Evolutionary conservation across 225 moss, liverwort and hornwort genomes (phyloP), one percentile per base, ranked within the genome.

Genomic region (Ulota crispa): DNA sequence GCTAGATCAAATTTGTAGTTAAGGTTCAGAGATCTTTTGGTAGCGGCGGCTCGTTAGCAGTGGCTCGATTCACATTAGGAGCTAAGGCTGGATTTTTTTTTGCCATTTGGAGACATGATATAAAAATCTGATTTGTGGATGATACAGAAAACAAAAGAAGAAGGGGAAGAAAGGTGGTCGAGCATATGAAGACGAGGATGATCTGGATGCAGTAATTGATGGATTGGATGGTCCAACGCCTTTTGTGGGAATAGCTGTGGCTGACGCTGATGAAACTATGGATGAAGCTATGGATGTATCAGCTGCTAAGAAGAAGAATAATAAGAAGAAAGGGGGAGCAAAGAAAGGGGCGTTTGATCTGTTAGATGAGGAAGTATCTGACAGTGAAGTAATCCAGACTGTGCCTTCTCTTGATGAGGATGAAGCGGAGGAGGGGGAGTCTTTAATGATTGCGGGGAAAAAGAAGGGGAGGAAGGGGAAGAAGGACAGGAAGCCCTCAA

Each of bases 151-250:
- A 70, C 93, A 83, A 61, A 90, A 86, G 70, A 95, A 95, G 88
- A 95, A 95, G 83, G 90, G 86, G 64, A 86, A 89, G 70, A 92
- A 92, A 60, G 87, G 83, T 81, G 86, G 87, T 78, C 78, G 94
- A 83, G 88, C 89, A 16, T 80, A 82, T 26, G 90, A 91, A 78
- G 95, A 91, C 72, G 93, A 95, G 57, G 93, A 93, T 55, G 91
- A 93, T 80, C 86, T 93, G 62, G 93, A 93, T 89, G 91, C 91
- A 56, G 84, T 92, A 76, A 87, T 90, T n/a, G 95, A 91, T 50
- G 92, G 88, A 75, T 73, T 91, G 64, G 95, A 92, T 57, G 90
- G 91, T 74, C 85, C 91, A 21, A 73, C 73, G 10, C 45, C 72
- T 57, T 73, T 78, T 72, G 32, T 73, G 66, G 83, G 67, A 73